These are phyloP conservation scores for Rosa persica DNA, from an alignment of 306 rosid genomes.

Conservation along the genomic window DNA sequence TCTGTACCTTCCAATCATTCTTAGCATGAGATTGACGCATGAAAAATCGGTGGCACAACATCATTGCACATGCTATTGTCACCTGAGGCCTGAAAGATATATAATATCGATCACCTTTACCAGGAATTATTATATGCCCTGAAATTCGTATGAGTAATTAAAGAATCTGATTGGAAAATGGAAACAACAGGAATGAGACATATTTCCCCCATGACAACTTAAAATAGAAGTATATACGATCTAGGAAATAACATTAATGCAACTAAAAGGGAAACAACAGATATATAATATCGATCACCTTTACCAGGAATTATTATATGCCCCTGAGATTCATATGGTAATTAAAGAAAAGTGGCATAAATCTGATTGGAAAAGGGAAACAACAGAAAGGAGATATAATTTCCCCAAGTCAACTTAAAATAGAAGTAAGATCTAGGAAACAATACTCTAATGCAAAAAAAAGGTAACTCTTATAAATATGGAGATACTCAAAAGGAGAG, in stretches of 20 bases:
- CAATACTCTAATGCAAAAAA: background rate
- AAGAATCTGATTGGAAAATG: background rate
- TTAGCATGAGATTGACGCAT: conserved; percentile 50
- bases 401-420: background rate
- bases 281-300: conserved; percentile 23
- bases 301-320: background rate
- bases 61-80: conserved; percentile 50
- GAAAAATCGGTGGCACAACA: conserved; percentile 57
- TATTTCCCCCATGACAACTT: background rate
- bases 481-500: background rate
- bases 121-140: background rate
- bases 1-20: conserved; percentile 55
- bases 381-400: background rate
- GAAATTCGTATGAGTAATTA: background rate
- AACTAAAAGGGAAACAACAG: background rate
- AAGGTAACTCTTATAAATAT: background rate
- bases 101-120: conserved; percentile 22
- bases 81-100: conserved; percentile 52
- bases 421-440: background rate
- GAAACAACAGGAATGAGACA: background rate
- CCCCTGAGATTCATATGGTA: background rate
- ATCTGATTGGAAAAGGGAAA: background rate
- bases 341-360: background rate
- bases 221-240: background rate
- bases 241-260: background rate